Evolutionary conservation across 331 rosid species (phyloP), one percentile per base, ranked within the genome.

Genomic region (Telfairia occidentalis): DNA sequence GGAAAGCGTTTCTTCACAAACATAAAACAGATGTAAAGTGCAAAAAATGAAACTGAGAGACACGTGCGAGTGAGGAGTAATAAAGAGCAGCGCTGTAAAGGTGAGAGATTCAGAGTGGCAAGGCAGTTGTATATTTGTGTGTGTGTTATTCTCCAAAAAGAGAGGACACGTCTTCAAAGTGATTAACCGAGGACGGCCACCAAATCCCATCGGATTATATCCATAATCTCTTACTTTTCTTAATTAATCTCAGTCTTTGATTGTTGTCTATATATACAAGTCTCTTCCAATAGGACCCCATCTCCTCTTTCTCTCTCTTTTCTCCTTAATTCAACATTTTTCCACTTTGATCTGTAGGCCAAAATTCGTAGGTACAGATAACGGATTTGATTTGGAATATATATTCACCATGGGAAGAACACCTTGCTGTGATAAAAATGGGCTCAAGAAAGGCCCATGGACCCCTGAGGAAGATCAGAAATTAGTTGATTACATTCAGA

Each of bases 391-490:
- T 45, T 37, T 43, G 6, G 28, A n/a, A n/a, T n/a, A n/a, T n/a
- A 57, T 10, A 24, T 5, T 16, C 40, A 50, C 57, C 19, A 94
- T 95, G 99, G 97, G 96, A 32, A 89, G 99, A 89, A 79, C 92
- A 82, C 99, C 99, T 4, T 95, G 97, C 77, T 95, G 99, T 76
- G 97, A 95, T 3, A 95, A 90, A 52, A 90, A 71, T 66, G 99
- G 97, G 5, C 96, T 95, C 38, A 92, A 92, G 82, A 95, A 92
- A 84, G 99, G 99, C 1, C 99, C 99, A 18, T 95, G 99, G 99
- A 95, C 94, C 0, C 78, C 96, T 2, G 97, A 95, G 53, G 99
- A 95, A 71, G 97, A 95, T 76, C 90, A 92, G 54, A 92, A 89
- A 55, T 96, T 95, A 48, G 3, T 83, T 7, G 88, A 89, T 81